A percentile compares a stretch with the other conserved stretches of the same genome.
Evolutionary conservation across 2,329 filamentous ascomycete species (phyloP).

Genomic region (Camptophora hylomeconis): DNA sequence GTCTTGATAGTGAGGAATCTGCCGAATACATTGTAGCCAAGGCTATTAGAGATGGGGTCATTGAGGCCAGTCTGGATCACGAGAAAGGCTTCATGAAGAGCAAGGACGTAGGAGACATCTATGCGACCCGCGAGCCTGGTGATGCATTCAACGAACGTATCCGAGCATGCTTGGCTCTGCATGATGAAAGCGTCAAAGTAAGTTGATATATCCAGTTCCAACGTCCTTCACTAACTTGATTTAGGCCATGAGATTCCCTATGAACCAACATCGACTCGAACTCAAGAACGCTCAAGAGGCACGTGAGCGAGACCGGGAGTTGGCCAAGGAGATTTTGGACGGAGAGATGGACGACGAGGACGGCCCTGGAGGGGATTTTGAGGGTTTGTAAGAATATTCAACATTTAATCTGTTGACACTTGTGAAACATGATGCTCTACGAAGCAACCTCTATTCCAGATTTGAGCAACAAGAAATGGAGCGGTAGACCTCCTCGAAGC

Average conservation of each 20-base stretch:
- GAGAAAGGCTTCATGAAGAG: slow-evolving; percentile 98
- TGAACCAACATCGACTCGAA: slow-evolving; percentile 97
- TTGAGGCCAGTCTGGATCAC: slow-evolving; percentile 86
- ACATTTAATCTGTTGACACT: no score
- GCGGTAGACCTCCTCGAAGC: no score
- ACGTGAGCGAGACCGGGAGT: slow-evolving; percentile 86
- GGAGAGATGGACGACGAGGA: slow-evolving; percentile 95
- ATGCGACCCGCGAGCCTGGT: slow-evolving; percentile 86
- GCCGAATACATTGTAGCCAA: slow-evolving; percentile 99
- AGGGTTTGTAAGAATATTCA: slow-evolving; percentile 66
- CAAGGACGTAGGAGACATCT: slow-evolving; percentile 90
- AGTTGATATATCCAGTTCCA: slow-evolving; percentile 17
- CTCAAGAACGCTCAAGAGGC: slow-evolving; percentile 97
- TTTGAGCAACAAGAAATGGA: no score
- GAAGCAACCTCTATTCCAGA: no score
- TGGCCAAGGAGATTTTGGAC: slow-evolving; percentile 98
- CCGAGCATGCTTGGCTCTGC: slow-evolving; percentile 73
- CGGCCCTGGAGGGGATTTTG: slow-evolving; percentile 76
- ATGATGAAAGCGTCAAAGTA: slow-evolving; percentile 98
- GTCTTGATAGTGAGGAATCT: slow-evolving; percentile 88
- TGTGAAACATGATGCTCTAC: no score
- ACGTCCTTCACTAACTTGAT: background rate
- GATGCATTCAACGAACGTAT: slow-evolving; percentile 98
- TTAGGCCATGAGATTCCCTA: slow-evolving; percentile 94
- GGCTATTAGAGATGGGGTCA: slow-evolving; percentile 93